These are phyloP conservation scores for Avena sativa DNA, from an alignment of 176 grass and related monocot genomes.

Conservation along the genomic window DNA sequence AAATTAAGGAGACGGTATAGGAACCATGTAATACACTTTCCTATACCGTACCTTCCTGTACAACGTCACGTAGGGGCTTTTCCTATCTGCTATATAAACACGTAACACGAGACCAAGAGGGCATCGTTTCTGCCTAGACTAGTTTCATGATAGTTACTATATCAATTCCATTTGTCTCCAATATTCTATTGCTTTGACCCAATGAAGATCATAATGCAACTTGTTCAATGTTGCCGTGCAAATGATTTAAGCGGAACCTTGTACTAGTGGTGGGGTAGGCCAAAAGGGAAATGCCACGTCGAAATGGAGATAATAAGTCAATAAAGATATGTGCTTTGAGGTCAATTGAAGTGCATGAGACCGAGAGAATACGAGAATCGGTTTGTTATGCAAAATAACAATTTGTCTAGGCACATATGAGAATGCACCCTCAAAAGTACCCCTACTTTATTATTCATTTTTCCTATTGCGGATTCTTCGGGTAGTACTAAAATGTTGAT, in stretches of 20 bases:
- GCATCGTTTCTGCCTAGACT: too few relatives aligned
- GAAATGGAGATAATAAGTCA: neutral
- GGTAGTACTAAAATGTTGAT: neutral
- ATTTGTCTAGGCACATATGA: neutral
- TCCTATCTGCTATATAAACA: too few relatives aligned
- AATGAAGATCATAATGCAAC: neutral
- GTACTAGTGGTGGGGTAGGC: neutral
- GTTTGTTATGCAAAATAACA: neutral
- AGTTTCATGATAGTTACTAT: too few relatives aligned
- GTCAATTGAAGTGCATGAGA: neutral
- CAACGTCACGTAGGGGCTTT: too few relatives aligned
- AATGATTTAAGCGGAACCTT: constrained; percentile 4
- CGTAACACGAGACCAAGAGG: too few relatives aligned
- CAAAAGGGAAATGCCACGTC: constrained; percentile 13
- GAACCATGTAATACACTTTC: too few relatives aligned
- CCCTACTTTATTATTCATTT: neutral
- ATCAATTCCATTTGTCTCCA: too few relatives aligned
- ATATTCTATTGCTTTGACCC: neutral
- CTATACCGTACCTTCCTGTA: too few relatives aligned
- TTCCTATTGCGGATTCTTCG: neutral
- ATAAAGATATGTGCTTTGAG: neutral
- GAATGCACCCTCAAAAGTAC: constrained; percentile 12
- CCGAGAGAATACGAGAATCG: neutral
- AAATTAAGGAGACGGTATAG: too few relatives aligned
- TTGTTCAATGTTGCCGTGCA: neutral